These are phyloP conservation scores for Colletotrichum liaoningense DNA, from an alignment of 2,329 filamentous ascomycete species.

Conservation along the genomic window DNA sequence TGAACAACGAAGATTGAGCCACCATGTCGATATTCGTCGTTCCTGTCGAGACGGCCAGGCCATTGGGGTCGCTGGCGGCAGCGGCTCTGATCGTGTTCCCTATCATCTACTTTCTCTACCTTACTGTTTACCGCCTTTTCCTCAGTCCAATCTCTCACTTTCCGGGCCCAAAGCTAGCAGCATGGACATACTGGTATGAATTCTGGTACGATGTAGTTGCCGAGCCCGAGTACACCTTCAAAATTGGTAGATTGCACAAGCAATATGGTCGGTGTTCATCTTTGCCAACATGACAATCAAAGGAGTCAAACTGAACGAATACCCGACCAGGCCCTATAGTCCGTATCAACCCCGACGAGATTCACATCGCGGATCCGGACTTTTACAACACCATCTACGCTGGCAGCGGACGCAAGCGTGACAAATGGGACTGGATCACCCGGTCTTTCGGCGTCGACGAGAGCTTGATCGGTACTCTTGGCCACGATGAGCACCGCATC, in stretches of 20 bases:
- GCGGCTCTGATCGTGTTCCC: not conserved
- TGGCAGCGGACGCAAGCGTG: not conserved
- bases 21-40: too few species aligned
- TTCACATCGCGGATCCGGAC: not conserved
- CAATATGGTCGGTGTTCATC: not conserved
- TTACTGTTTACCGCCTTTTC: slow-evolving; percentile 38
- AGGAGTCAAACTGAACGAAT: not conserved
- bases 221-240: not conserved
- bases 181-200: slow-evolving; percentile 27
- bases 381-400: not conserved
- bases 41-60: not conserved
- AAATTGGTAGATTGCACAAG: not conserved
- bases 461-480: not conserved
- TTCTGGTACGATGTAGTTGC: not conserved
- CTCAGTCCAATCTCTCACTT: slow-evolving; percentile 37
- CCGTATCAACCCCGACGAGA: not conserved
- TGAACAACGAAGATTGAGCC: too few species aligned
- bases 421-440: not conserved
- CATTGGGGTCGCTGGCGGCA: not conserved
- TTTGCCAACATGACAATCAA: too few species aligned
- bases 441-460: slow-evolving; percentile 33
- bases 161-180: slow-evolving; percentile 40
- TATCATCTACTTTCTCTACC: not conserved
- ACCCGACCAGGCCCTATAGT: not conserved
- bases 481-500: not conserved